These are phyloP conservation scores for Hanseniaspora occidentalis DNA, from an alignment of 805 yeast genomes.

Conservation along the genomic window DNA sequence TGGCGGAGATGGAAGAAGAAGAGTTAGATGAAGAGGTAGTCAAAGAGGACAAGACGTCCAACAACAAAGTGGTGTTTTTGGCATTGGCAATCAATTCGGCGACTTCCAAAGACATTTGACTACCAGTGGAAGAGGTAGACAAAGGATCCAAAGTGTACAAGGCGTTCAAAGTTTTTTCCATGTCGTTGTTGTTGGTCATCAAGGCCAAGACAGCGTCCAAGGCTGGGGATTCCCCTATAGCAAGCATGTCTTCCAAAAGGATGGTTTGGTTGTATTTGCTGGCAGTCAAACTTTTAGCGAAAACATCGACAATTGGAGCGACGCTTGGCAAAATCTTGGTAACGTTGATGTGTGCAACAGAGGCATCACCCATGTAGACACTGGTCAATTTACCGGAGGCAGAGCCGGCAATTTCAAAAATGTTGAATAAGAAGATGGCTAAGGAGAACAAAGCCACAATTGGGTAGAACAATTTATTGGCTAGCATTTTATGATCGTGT, in stretches of 20 bases:
- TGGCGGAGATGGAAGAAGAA: constrained; percentile 9
- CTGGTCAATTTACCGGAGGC: constrained; percentile 20
- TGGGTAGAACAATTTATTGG: background rate
- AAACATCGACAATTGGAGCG: constrained; percentile 16
- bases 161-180: constrained; percentile 15
- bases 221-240: constrained; percentile 17
- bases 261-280: constrained; percentile 12
- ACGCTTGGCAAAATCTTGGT: constrained; percentile 23
- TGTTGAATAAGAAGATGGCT: constrained; percentile 18
- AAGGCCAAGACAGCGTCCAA: constrained; percentile 19
- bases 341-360: constrained; percentile 21
- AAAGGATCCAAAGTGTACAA: constrained; percentile 19
- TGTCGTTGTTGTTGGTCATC: constrained; percentile 16
- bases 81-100: constrained; percentile 6
- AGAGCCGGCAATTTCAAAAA: constrained; percentile 23
- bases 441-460: constrained; percentile 15
- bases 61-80: constrained; percentile 4
- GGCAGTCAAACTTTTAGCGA: constrained; percentile 18
- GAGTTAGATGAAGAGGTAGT: constrained; percentile 4
- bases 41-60: constrained; percentile 1
- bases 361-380: constrained; percentile 22
- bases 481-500: background rate
- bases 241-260: constrained; percentile 16
- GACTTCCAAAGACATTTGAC: constrained; percentile 2
- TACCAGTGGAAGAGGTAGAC: constrained; percentile 9